These are phyloP conservation scores for Phytophthora fragariae DNA, from an alignment of 352 stramenopile species.

Conservation along the genomic window DNA sequence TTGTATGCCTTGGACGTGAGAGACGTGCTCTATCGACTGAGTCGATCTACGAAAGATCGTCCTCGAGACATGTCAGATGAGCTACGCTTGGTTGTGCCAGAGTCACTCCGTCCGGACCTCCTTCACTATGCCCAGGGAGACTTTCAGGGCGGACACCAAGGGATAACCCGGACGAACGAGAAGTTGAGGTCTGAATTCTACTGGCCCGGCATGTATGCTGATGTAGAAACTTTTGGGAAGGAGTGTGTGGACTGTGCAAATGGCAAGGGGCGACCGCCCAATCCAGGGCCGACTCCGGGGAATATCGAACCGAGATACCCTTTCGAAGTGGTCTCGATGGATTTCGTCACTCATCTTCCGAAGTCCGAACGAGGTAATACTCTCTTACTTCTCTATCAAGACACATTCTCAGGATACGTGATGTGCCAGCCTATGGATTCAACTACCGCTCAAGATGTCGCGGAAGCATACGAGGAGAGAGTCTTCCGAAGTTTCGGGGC, in stretches of 20 bases:
- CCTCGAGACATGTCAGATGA: background rate
- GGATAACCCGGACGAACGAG: background rate
- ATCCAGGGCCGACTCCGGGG: constrained; percentile 4
- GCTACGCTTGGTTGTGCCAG: background rate
- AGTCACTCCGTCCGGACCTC: background rate
- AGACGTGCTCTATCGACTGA: background rate
- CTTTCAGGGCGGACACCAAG: background rate
- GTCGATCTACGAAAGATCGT: background rate
- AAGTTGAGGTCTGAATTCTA: background rate
- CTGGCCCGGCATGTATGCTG: background rate
- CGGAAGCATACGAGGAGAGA: constrained; percentile 30
- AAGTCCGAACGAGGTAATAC: background rate
- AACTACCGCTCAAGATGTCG: constrained; percentile 20
- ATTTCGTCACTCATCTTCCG: constrained; percentile 18
- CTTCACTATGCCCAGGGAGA: background rate
- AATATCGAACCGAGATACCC: constrained; percentile 3
- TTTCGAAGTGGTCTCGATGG: constrained; percentile 23
- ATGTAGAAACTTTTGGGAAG: background rate
- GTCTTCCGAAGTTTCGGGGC: constrained; percentile 40
- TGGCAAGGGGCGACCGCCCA: background rate
- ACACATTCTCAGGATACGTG: constrained; percentile 1
- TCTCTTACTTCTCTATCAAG: constrained; percentile 11
- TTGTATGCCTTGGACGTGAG: background rate
- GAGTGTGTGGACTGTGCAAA: background rate
- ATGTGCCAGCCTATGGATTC: constrained; percentile 32